Base-by-base conservation (phyloP, 2,329 filamentous ascomycete species). In the Fusarium brachygibbosum region DNA sequence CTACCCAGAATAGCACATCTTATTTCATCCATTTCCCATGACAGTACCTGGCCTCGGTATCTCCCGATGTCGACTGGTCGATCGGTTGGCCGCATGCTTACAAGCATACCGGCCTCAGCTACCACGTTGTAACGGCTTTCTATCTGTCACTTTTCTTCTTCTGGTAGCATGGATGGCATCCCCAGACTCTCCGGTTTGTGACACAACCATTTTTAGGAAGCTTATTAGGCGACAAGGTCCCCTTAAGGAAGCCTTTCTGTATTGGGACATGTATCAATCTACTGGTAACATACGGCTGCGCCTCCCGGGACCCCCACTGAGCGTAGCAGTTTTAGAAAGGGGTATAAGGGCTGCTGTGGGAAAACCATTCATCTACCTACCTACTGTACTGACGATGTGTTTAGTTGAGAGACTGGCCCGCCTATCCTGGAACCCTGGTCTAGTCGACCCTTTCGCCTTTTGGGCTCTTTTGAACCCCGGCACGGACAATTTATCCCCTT, bases 401-500 rank as follows among this genome's bases (percentile, higher is more conserved):
- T 67, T 65, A 60, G 68, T 66, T 38, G 50, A 51, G 52, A 66
- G 54, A 53, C 42, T 59, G 58, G 49, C 45, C 63, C 63, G 63
- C 54, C 45, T 65, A 59, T 65, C 40, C 59, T 66, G 42, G 49
- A 53, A 57, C 55, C 55, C 69, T 65, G 58, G 69, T 53, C 57
- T 35, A 58, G 49, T 48, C 68, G 51, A 50, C 40, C 52, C 58
- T 66, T 63, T 63, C 38, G 58, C 38, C 38, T 48, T 68, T 62
- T 63, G 58, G 58, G 31, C 45, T 70, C 38, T 51, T 68, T 38
- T 53, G 66, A 66, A 41, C 66, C 70, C 71, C 68, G 46, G 73
- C 61, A 63, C 73, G 71, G 71, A 73, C 58, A 75, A 72, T 74
- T 71, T 68, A 68, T 70, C 72, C 71, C 73, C 73, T 74, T 75